Evolutionary conservation across 176 grass and related monocot species (phyloP).

Genomic region (Paspalum notatum): DNA sequence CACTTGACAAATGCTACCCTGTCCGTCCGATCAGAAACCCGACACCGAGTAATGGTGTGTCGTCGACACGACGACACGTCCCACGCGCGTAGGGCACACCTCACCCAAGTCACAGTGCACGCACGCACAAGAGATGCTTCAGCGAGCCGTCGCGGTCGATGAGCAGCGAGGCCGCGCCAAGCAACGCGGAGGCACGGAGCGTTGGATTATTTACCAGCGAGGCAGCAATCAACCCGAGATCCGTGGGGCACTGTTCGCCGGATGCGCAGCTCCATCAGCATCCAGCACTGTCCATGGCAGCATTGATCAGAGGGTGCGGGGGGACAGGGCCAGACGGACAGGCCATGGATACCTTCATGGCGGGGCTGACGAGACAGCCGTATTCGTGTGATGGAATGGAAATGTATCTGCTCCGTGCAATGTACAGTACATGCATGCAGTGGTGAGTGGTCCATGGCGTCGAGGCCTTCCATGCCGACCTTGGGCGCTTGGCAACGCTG

Average conservation of each 20-base stretch:
- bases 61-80: background rate
- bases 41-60: background rate
- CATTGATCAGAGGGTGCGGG: slow-evolving; percentile 40
- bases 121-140: background rate
- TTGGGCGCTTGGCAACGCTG: background rate
- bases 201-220: background rate
- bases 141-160: background rate
- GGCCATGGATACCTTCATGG: background rate
- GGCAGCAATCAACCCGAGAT: background rate
- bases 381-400: slow-evolving; percentile 2
- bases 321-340: background rate
- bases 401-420: slow-evolving; percentile 17
- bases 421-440: background rate
- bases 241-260: slow-evolving; percentile 16
- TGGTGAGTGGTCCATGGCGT: slow-evolving; percentile 11
- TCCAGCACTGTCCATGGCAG: background rate
- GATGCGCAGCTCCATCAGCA: background rate
- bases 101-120: background rate
- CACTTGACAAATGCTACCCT: background rate
- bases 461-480: slow-evolving; percentile 18
- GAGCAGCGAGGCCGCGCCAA: background rate
- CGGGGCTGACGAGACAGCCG: slow-evolving; percentile 19
- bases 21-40: background rate
- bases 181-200: background rate
- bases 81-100: slow-evolving; percentile 3